Conservation (phyloP, 2,329 filamentous ascomycete genomes). For the Onygenales sp. region DNA sequence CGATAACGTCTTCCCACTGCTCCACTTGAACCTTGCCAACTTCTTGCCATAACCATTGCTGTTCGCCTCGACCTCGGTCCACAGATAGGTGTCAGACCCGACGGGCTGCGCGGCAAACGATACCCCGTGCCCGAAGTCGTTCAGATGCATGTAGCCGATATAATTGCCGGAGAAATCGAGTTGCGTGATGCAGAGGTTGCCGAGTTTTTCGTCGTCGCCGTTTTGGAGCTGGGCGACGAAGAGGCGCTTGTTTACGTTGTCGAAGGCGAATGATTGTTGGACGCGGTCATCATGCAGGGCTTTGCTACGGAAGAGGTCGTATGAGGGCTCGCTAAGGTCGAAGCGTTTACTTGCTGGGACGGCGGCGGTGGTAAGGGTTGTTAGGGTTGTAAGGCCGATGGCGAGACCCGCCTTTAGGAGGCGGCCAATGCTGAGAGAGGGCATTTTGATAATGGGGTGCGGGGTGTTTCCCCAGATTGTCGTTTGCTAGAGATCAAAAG, state of each 20-base stretch:
- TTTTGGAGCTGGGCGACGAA: conserved; percentile 14
- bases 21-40: conserved; percentile 15
- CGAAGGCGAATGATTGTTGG: conserved; percentile 17
- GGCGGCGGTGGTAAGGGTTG: background rate
- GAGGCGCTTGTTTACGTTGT: conserved; percentile 15
- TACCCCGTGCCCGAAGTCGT: conserved; percentile 14
- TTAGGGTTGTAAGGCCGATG: background rate
- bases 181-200: conserved; percentile 15
- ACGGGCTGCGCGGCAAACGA: conserved; percentile 12
- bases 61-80: conserved; percentile 15
- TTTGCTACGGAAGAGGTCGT: conserved; percentile 13
- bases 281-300: conserved; percentile 11
- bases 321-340: conserved; percentile 11
- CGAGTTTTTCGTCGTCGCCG: conserved; percentile 7
- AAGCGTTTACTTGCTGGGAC: conserved; percentile 8
- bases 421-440: background rate
- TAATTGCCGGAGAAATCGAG: conserved; percentile 15
- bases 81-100: conserved; percentile 13
- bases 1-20: conserved; percentile 10
- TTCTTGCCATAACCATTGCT: conserved; percentile 14
- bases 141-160: conserved; percentile 15
- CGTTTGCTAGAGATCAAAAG: too few species aligned
- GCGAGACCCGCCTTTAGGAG: background rate
- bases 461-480: too few species aligned
- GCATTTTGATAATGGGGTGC: background rate